These are phyloP conservation scores for Rhizodiscina lignyota DNA, from an alignment of 495 filamentous ascomycete species.

Conservation along the genomic window DNA sequence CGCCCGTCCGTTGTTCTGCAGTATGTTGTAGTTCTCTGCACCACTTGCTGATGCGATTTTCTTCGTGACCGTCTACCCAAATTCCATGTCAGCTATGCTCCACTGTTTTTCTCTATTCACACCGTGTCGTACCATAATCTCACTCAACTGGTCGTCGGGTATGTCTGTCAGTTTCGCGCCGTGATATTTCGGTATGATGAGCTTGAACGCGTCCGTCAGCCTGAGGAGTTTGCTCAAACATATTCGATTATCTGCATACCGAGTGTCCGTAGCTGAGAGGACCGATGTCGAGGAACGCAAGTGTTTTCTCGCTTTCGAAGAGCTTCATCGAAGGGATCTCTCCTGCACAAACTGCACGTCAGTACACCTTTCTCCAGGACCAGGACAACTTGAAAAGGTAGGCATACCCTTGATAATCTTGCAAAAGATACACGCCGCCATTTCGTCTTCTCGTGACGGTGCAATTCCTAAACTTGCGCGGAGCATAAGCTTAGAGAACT, in stretches of 20 bases:
- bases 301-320: conserved; percentile 79
- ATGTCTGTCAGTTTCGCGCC: conserved; percentile 86
- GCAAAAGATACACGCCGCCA: conserved; percentile 85
- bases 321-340: conserved; percentile 94
- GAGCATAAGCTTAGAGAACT: no score
- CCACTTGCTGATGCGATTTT: conserved; percentile 64
- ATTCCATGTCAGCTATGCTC: no score
- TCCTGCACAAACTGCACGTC: conserved; percentile 30
- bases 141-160: conserved; percentile 70
- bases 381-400: conserved; percentile 2
- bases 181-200: conserved; percentile 93
- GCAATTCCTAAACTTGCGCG: no score
- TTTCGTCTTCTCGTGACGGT: conserved; percentile 6
- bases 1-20: conserved; percentile 89
- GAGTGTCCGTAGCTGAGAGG: conserved; percentile 66
- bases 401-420: conserved; percentile 81
- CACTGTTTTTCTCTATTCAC: no score
- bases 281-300: conserved; percentile 93
- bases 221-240: no score
- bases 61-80: conserved; percentile 64
- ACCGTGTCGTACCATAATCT: conserved; percentile 63
- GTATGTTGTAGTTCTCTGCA: conserved; percentile 70
- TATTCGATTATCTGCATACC: conserved; percentile 5
- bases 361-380: not conserved
- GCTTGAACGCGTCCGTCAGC: conserved; percentile 38